A percentile compares a stretch with the other conserved stretches of the same genome.
phyloP scores from a whole-genome alignment of 2,329 filamentous ascomycete genomes.

The Aspergillus japonicus region DNA sequence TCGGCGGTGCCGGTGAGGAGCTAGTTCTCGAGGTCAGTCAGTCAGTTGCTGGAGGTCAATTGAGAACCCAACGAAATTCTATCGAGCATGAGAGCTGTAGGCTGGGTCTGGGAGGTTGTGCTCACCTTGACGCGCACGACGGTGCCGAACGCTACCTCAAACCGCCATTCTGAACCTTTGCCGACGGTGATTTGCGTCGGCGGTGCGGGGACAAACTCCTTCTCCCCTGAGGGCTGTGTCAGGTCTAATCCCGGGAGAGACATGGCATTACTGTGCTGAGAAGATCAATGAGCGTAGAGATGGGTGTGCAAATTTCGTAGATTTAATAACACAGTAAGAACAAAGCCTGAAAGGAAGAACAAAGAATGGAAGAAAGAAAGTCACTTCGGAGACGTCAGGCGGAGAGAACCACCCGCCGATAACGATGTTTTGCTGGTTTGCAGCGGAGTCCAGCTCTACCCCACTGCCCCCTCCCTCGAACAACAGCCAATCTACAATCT shows the following conservation, averaged over 20 bases:
- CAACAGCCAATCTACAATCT: no score
- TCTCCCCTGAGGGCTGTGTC: constrained; percentile 58
- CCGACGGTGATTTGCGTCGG: constrained; percentile 55
- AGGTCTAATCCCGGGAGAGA: constrained; percentile 73
- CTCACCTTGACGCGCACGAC: constrained; percentile 55
- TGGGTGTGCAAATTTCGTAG: background rate
- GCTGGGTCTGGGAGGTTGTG: background rate
- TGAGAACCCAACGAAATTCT: no score
- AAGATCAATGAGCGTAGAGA: background rate
- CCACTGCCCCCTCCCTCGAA: no score
- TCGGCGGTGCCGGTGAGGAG: constrained; percentile 81
- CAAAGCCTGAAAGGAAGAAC: constrained; percentile 1
- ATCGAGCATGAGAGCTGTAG: background rate
- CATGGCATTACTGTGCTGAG: constrained; percentile 49
- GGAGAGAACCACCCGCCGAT: constrained; percentile 5
- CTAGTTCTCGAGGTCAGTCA: constrained; percentile 38
- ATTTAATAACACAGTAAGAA: background rate
- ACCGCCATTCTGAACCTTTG: constrained; percentile 73
- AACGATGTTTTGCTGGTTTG: constrained; percentile 25
- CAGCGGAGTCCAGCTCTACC: constrained; percentile 2
- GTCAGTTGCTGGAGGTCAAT: background rate
- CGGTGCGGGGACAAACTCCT: constrained; percentile 36
- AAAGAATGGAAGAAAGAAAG: background rate
- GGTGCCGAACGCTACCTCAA: constrained; percentile 63
- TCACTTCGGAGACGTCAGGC: background rate